These are phyloP conservation scores for Teratosphaeria gauchensis DNA, from an alignment of 2,329 filamentous ascomycete species.

Conservation along the genomic window DNA sequence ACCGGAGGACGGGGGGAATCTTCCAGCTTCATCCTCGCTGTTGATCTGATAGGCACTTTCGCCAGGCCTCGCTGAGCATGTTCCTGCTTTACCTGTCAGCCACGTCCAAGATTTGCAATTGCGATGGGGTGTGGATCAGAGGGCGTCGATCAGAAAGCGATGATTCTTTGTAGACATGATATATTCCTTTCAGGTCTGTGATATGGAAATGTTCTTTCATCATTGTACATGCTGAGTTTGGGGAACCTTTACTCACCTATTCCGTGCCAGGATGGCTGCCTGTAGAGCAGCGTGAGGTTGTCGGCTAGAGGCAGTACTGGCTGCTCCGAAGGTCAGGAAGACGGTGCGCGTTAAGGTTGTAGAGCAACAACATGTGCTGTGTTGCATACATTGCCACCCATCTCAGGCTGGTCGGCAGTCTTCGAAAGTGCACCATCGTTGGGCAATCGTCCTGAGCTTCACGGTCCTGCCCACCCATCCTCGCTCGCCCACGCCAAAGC, in stretches of 20 bases:
- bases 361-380: background rate
- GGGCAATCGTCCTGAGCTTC: constrained; percentile 32
- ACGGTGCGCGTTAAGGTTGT: too few species aligned
- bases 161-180: constrained; percentile 13
- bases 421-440: constrained; percentile 34
- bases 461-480: constrained; percentile 42
- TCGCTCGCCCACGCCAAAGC: constrained; percentile 28
- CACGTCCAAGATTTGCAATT: background rate
- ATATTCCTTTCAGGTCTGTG: constrained; percentile 24
- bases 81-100: background rate
- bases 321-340: too few species aligned
- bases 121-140: background rate
- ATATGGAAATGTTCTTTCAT: constrained; percentile 7
- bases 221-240: background rate
- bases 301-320: too few species aligned
- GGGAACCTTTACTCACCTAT: background rate
- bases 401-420: background rate
- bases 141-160: background rate
- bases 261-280: too few species aligned
- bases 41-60: too few species aligned
- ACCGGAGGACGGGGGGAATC: too few species aligned
- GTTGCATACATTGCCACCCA: background rate
- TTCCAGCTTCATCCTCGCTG: too few species aligned
- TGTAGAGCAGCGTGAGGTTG: too few species aligned
- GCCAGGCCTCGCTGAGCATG: too few species aligned